Base-by-base conservation (phyloP, 2,329 filamentous ascomycete genomes). In the Penicillium sp. region DNA sequence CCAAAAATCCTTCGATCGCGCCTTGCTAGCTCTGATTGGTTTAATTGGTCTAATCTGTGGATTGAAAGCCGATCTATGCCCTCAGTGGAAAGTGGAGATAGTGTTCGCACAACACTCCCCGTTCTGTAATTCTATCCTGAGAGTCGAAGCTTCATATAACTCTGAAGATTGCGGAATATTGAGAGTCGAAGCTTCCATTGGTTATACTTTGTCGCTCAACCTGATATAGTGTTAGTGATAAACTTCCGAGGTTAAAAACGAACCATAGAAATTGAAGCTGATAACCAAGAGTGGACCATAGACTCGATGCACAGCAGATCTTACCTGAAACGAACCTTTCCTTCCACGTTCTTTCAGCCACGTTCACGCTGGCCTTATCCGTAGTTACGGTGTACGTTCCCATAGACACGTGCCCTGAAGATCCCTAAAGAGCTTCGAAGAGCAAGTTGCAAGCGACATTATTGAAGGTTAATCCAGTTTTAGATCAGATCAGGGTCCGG, bases 101-200 rank as follows among this genome's bases (percentile, higher is more conserved):
- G 28, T 42, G 35, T 35, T 40, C 41, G 35, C 33, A 14, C 5
- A 50, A 42, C 8, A 49, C 33, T 38, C 17, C 42, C 35, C 14
- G 31, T 51, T 25, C 14, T 44, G 10, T 14, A 17, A 22, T 22
- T 22, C 3, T 22, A 22, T 22, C n/a, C 19, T 1, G n/a, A 12
- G 5, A 22, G 5, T 37, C 10, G 19, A 36, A 47, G 44, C 31
- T 47, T 53, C 17, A 26, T 3, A 11, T 38, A 28, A 38, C 35
- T 43, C 30, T 55, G 50, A 43, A 46, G 41, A 46, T 49, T 35
- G 22, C 25, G 25, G 22, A 16, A 16, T 19, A 37, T n/a, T 19
- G 8, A 33, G 42, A 42, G n/a, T n/a, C n/a, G 59, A 60, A 63
- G 35, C 19, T 64, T 64, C 57, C 33, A 63, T 60, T 52, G 55